Evolutionary conservation across 2,329 filamentous ascomycete genomes (phyloP).

Genomic region (Ascomycota sp.): DNA sequence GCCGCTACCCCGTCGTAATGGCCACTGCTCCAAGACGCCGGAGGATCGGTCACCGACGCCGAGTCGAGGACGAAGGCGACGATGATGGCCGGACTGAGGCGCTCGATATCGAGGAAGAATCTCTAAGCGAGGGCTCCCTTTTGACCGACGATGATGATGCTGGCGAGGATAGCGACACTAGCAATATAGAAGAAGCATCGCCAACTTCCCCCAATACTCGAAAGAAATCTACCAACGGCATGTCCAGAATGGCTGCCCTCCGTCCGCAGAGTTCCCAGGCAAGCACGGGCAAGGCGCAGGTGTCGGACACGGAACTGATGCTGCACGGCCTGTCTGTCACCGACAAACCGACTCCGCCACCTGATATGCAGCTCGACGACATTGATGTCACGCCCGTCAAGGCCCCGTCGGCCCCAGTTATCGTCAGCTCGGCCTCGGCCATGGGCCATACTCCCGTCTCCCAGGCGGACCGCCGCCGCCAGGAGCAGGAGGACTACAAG

Average conservation of each 20-base stretch:
- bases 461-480: slow-evolving; percentile 46
- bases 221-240: slow-evolving; percentile 19
- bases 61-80: slow-evolving; percentile 47
- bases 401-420: slow-evolving; percentile 23
- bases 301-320: slow-evolving; percentile 36
- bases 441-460: slow-evolving; percentile 28
- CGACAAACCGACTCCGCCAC: slow-evolving; percentile 17
- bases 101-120: slow-evolving; percentile 40
- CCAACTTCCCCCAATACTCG: slow-evolving; percentile 22
- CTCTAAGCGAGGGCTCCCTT: slow-evolving; percentile 39
- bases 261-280: slow-evolving; percentile 14
- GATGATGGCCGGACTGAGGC: slow-evolving; percentile 36
- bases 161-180: slow-evolving; percentile 40
- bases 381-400: slow-evolving; percentile 16
- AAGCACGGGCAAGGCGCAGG: slow-evolving; percentile 11
- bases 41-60: slow-evolving; percentile 45
- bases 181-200: slow-evolving; percentile 33
- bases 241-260: slow-evolving; percentile 12
- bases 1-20: slow-evolving; percentile 9
- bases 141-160: slow-evolving; percentile 37
- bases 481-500: slow-evolving; percentile 79
- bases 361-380: slow-evolving; percentile 27
- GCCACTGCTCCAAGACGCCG: slow-evolving; percentile 29
- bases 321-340: slow-evolving; percentile 28
- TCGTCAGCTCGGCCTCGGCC: slow-evolving; percentile 31